Conservation (phyloP, 495 filamentous ascomycete genomes). For the Neohortaea acidophila region DNA sequence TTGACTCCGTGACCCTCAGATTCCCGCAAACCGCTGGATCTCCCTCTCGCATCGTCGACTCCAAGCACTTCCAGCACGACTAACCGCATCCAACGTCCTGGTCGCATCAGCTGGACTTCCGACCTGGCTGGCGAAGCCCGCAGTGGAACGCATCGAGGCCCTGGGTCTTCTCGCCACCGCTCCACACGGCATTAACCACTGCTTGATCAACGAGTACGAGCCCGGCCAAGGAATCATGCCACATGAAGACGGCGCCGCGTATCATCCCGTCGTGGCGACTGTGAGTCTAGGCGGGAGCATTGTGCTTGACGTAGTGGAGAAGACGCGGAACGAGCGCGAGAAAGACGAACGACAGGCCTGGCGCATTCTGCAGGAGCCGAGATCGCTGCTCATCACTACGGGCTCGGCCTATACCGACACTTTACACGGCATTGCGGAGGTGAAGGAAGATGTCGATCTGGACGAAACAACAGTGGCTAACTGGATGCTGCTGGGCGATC, state of each 20-base stretch:
- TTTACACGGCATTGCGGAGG: constrained; percentile 28
- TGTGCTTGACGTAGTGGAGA: constrained; percentile 64
- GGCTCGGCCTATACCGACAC: constrained; percentile 24
- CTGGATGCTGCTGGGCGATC: constrained; percentile 61
- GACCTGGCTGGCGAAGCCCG: constrained; percentile 54
- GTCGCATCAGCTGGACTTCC: constrained; percentile 55
- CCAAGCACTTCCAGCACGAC: constrained; percentile 74
- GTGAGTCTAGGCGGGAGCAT: constrained; percentile 66
- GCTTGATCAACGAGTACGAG: constrained; percentile 81
- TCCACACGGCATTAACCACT: constrained; percentile 75
- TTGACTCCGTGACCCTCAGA: constrained; percentile 13
- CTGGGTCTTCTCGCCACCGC: constrained; percentile 50
- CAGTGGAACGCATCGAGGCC: constrained; percentile 49
- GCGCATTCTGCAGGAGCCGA: constrained; percentile 73
- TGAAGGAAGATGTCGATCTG: constrained; percentile 25
- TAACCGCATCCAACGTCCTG: constrained; percentile 58
- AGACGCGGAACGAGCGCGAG: constrained; percentile 24
- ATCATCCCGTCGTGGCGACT: constrained; percentile 76
- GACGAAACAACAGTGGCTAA: constrained; percentile 51
- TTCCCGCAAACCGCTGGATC: constrained; percentile 51
- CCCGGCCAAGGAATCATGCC: constrained; percentile 89
- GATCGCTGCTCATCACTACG: constrained; percentile 31
- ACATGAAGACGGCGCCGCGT: constrained; percentile 84
- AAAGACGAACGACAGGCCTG: constrained; percentile 26
- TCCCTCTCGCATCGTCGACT: constrained; percentile 71